These are phyloP conservation scores for Neurospora tetrasperma DNA, from an alignment of 495 filamentous ascomycete genomes.

Conservation along the genomic window DNA sequence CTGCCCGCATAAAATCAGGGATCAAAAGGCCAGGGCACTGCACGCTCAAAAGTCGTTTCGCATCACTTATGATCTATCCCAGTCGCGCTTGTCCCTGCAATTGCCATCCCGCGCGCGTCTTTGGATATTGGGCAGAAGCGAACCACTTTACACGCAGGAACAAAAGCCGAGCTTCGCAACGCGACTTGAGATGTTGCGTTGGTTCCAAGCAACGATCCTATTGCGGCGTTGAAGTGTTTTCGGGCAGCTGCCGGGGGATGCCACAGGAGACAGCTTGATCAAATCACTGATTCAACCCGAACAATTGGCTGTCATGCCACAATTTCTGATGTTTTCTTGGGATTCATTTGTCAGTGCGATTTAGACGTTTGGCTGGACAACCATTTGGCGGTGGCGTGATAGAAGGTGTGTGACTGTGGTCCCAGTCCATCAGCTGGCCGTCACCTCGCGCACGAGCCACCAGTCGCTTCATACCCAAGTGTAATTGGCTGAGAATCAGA, in stretches of 20 bases:
- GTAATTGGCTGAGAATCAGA: background rate
- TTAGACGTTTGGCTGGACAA: background rate
- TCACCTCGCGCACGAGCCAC: background rate
- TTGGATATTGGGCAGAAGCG: background rate
- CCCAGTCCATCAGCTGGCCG: background rate
- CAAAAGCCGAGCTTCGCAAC: background rate
- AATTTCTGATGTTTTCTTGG: background rate
- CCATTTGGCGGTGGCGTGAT: background rate
- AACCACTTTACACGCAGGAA: background rate
- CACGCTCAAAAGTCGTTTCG: background rate
- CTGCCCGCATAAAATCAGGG: background rate
- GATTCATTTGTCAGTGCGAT: background rate
- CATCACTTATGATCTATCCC: background rate
- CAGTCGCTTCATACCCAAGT: background rate
- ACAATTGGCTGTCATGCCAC: background rate
- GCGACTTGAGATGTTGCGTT: background rate
- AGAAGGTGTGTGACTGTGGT: background rate
- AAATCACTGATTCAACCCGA: background rate
- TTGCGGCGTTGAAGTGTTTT: background rate
- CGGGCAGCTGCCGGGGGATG: background rate
- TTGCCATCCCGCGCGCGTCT: background rate
- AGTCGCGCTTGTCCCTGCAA: background rate
- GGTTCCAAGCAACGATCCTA: background rate
- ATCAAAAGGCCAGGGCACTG: background rate
- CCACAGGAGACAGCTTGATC: background rate